Conservation (phyloP, 352 stramenopile genomes). For the Elongisporangium anandrum region DNA sequence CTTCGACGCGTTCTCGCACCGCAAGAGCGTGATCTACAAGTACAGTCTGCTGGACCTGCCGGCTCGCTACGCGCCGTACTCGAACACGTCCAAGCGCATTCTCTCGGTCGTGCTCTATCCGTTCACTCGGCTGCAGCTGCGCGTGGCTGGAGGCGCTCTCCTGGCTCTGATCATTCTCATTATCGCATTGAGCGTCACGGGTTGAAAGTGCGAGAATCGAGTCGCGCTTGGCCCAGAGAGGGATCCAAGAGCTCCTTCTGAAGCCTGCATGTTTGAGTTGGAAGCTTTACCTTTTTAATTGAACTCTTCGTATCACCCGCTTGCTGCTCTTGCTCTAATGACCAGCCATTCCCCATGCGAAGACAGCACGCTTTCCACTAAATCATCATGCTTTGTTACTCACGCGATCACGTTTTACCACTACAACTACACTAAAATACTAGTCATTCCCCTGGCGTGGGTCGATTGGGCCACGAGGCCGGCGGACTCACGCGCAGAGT, state of each 20-base stretch:
- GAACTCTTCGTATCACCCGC: not conserved
- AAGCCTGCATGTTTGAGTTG: not conserved
- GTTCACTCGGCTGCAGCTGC: not conserved
- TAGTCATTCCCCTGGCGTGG: not conserved
- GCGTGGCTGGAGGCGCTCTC: not conserved
- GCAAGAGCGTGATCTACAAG: slow-evolving; percentile 67
- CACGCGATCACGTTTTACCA: not conserved
- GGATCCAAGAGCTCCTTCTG: no score
- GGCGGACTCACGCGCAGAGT: not conserved
- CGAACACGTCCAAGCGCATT: slow-evolving; percentile 6
- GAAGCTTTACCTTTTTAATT: not conserved
- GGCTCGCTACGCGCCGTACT: slow-evolving; percentile 54
- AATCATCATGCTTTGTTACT: not conserved
- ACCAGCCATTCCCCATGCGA: no score
- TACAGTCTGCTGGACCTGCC: slow-evolving; percentile 48
- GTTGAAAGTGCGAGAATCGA: no score
- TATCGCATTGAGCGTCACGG: not conserved
- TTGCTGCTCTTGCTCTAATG: no score
- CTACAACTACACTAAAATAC: not conserved
- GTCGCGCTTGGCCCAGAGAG: no score
- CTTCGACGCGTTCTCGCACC: slow-evolving; percentile 79
- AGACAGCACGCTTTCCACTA: no score
- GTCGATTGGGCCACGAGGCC: not conserved
- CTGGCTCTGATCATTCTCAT: not conserved
- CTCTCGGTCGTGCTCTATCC: not conserved